Conservation (phyloP, 225 moss, liverwort and hornwort genomes). For the Straminergon stramineum region DNA sequence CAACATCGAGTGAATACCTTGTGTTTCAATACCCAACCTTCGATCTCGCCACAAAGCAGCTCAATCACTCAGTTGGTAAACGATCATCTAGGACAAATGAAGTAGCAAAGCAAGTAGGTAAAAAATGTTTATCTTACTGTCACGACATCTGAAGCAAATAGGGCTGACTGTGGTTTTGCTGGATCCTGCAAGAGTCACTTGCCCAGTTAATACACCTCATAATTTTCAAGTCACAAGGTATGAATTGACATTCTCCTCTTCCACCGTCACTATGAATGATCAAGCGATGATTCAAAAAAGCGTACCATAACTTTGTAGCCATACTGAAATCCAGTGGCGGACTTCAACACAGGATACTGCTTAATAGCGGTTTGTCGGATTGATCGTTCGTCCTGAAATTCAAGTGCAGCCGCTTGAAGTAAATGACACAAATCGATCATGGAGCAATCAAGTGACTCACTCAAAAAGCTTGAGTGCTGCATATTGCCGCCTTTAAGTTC, state of each 20-base stretch:
- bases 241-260: background rate
- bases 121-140: constrained; percentile 24
- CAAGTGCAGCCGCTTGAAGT: background rate
- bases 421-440: background rate
- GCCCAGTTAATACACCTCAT: background rate
- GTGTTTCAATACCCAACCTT: background rate
- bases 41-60: background rate
- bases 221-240: background rate
- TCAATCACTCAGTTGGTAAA: background rate
- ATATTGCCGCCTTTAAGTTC: background rate
- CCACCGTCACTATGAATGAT: background rate
- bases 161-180: constrained; percentile 67
- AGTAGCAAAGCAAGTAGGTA: background rate
- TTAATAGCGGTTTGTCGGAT: constrained; percentile 71
- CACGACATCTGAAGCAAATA: constrained; percentile 77
- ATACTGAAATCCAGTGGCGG: constrained; percentile 78
- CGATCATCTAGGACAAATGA: background rate
- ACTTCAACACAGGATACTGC: constrained; percentile 82
- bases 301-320: constrained; percentile 90
- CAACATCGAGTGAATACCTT: background rate
- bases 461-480: background rate
- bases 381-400: constrained; percentile 63
- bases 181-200: constrained; percentile 45
- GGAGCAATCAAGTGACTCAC: background rate
- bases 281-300: background rate